These are phyloP conservation scores for Petasospora fabianii DNA, from an alignment of 1,139 yeast genomes.

Conservation along the genomic window DNA sequence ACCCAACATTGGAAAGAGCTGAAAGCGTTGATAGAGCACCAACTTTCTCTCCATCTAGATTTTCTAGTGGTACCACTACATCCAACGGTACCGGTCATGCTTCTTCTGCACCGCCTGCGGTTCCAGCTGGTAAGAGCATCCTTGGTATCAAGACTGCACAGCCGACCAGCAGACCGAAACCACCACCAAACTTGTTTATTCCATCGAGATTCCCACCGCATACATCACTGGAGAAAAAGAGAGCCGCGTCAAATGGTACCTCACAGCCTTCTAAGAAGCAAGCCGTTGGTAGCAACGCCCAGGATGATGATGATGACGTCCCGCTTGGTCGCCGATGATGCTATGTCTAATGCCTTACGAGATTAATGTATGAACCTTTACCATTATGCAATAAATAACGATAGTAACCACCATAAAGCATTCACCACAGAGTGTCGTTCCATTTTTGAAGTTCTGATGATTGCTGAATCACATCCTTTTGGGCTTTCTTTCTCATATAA, in stretches of 20 bases:
- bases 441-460: slow-evolving; percentile 67
- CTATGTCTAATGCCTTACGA: neutral
- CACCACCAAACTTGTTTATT: slow-evolving; percentile 8
- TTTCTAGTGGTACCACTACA: neutral
- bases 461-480: slow-evolving; percentile 74
- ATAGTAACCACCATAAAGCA: no score
- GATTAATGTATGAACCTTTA: neutral
- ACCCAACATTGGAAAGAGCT: neutral
- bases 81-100: neutral
- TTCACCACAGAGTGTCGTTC: slow-evolving; percentile 30
- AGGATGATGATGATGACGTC: slow-evolving; percentile 11
- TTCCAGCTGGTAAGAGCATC: slow-evolving; percentile 2
- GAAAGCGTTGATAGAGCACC: neutral
- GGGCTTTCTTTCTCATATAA: slow-evolving; percentile 95
- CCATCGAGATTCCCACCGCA: slow-evolving; percentile 15
- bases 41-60: slow-evolving; percentile 5
- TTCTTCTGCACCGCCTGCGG: slow-evolving; percentile 4
- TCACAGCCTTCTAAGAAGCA: slow-evolving; percentile 3
- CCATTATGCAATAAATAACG: neutral
- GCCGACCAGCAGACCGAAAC: neutral
- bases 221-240: slow-evolving; percentile 9
- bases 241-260: neutral
- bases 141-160: slow-evolving; percentile 4
- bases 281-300: neutral
- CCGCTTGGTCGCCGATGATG: slow-evolving; percentile 5